Base-by-base conservation (phyloP, 371 early-diverging fungal species). In the Apophysomyces variabilis region DNA sequence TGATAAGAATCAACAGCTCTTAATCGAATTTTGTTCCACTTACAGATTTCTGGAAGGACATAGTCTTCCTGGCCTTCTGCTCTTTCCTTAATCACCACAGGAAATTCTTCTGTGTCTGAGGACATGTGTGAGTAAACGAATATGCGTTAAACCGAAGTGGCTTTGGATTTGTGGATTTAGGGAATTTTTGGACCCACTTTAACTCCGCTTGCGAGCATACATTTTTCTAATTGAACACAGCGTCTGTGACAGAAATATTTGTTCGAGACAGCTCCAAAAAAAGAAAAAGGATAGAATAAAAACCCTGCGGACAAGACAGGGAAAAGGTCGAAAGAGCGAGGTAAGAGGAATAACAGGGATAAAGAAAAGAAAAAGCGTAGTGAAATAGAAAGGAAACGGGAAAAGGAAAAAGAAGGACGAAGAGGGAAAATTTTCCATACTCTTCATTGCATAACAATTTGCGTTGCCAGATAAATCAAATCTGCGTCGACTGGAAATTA, bases 31-130 rank as follows among this genome's bases (percentile, higher is more conserved):
- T 39, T 21, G 26, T 9, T 8, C 26, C 14, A 43, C 68, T 60
- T 68, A 68, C 68, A 43, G 12, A 68, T 63, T 14, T 39, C 68
- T 8, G 68, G 68, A 57, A 64, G 64, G 36, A 45, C 26, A 18
- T 68, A 68, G 8, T 68, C 68, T 3, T 58, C 64, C 7, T 59
- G 54, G 16, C 64, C 64, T 43, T 68, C 58, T 14, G 39, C 50
- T 56, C 68, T 38, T 35, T 63, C 64, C n/a, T 64, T 46, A 18
- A 68, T 68, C 9, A 64, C 47, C 21, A 68, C 45, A 14, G 44
- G 14, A 12, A 68, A 14, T 26, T 61, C 44, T 36, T 63, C 64
- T 6, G 38, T 45, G 44, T 64, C 61, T 54, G 64, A 41, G 8
- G 54, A 11, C 54, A 50, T 50, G 54, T 26, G 16, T 50, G 54